Base-by-base conservation (phyloP, 805 yeast genomes). In the Candida sphagnicola region DNA sequence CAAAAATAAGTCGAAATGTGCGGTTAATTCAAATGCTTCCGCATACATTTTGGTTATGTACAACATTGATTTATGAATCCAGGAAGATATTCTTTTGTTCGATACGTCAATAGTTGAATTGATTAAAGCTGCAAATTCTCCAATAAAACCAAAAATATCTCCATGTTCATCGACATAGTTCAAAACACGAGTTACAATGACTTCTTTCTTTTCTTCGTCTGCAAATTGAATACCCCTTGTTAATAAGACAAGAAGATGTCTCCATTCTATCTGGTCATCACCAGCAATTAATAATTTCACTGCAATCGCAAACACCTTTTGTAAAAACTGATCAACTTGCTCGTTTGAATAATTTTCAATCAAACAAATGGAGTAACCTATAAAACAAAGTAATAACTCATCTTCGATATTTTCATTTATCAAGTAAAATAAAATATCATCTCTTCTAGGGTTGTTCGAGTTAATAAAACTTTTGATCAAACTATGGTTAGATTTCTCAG, bases 21-120 rank as follows among this genome's bases (percentile, higher is more conserved):
- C 35, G 0, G 67, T 56, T 18, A 62, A 42, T 3, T 34, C 35
- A 1, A 41, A 35, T 3, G 65, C 56, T 48, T 82, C 85, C 1
- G 90, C 80, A 43, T 82, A 67, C 42, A 72, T 67, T 46, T 77
- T 82, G 6, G 90, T 85, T 36, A 82, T 66, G 50, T 75, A 81
- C 4, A 85, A 54, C 43, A 75, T 62, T 5, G 80, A 66, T 45
- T 80, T 77, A 43, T 75, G 71, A 28, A 78, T 44, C 91, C 91
- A 84, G 0, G 19, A 19, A 14, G 46, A 53, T 16, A 68, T 53
- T 1, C 56, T 57, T 3, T 43, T 51, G 2, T 46, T 44, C 52
- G 56, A 29, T 57, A 56, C 11, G 42, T 39, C 12, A 59, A 49
- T 28, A 56, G 53, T 10, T 31, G 2, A 12, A 18, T 26, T 28